Evolutionary conservation across 257 asterid genomes (phyloP).

Genomic region (Salvia hispanica): DNA sequence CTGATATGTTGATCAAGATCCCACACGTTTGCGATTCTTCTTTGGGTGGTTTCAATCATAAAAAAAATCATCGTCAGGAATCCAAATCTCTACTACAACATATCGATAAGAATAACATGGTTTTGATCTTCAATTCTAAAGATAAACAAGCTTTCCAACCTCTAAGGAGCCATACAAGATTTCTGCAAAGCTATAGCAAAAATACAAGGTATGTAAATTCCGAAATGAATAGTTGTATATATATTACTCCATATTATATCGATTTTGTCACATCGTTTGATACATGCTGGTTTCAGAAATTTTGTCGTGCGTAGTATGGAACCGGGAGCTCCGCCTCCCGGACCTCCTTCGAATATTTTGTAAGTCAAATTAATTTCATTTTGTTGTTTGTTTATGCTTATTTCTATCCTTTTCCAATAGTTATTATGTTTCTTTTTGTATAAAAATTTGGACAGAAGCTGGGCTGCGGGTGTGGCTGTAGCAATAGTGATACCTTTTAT

Average conservation of each 20-base stretch:
- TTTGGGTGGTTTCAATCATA: conserved; percentile 6
- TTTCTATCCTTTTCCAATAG: not conserved
- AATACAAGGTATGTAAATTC: conserved; percentile 29
- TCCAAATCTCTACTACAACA: conserved; percentile 13
- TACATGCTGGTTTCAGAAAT: conserved; percentile 23
- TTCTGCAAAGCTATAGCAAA: conserved; percentile 19
- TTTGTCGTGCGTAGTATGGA: conserved; percentile 27
- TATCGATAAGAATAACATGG: not conserved
- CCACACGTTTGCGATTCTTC: conserved; percentile 2
- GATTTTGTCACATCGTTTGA: no score
- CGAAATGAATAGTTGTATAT: no score
- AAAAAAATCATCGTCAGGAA: conserved; percentile 5
- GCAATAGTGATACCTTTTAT: conserved; percentile 40
- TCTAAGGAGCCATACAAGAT: conserved; percentile 21
- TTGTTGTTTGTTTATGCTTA: not conserved
- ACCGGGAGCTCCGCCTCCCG: conserved; percentile 42
- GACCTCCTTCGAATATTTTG: conserved; percentile 38
- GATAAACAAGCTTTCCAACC: conserved; percentile 1
- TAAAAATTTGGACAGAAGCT: conserved; percentile 29
- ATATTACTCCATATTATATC: no score
- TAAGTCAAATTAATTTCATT: conserved; percentile 20
- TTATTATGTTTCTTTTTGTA: not conserved
- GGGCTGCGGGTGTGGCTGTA: conserved; percentile 35
- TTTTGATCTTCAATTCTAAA: conserved; percentile 15
- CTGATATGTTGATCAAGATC: conserved; percentile 30